phyloP scores from a whole-genome alignment of 2,329 filamentous ascomycete genomes.

The Metarhizium humberi region DNA sequence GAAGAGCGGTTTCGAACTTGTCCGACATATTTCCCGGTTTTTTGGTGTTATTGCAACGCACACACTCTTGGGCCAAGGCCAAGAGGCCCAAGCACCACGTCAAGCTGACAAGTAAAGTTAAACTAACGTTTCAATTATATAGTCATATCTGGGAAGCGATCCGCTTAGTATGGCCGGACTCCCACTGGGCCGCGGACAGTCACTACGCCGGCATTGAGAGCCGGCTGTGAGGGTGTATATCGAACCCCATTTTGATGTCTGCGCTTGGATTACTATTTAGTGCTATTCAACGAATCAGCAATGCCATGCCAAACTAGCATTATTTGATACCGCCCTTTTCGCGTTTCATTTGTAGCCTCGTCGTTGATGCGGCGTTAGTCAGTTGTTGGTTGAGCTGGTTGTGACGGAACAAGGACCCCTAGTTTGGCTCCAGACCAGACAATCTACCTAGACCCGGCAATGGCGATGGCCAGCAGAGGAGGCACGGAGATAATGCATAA shows the following conservation, averaged over 20 bases:
- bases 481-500: background rate
- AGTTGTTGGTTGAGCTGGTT: too few relatives aligned
- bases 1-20: background rate
- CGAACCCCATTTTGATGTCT: background rate
- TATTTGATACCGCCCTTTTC: too few relatives aligned
- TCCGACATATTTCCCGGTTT: constrained; percentile 8
- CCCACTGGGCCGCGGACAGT: constrained; percentile 69
- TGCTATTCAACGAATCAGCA: too few relatives aligned
- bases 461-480: background rate
- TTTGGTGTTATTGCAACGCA: constrained; percentile 6
- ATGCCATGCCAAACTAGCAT: too few relatives aligned
- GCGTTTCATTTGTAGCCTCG: too few relatives aligned
- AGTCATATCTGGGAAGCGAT: constrained; percentile 95
- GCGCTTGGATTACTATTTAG: too few relatives aligned
- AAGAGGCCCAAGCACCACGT: background rate
- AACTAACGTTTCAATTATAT: constrained; percentile 20
- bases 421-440: too few relatives aligned
- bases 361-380: too few relatives aligned
- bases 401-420: too few relatives aligned
- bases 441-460: too few relatives aligned
- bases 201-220: constrained; percentile 64
- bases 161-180: constrained; percentile 83
- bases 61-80: background rate
- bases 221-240: constrained; percentile 48
- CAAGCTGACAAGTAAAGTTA: background rate